Evolutionary conservation across 2,329 filamentous ascomycete species (phyloP), one percentile per base, ranked within the genome.

Genomic region (Colletotrichum somersetense): DNA sequence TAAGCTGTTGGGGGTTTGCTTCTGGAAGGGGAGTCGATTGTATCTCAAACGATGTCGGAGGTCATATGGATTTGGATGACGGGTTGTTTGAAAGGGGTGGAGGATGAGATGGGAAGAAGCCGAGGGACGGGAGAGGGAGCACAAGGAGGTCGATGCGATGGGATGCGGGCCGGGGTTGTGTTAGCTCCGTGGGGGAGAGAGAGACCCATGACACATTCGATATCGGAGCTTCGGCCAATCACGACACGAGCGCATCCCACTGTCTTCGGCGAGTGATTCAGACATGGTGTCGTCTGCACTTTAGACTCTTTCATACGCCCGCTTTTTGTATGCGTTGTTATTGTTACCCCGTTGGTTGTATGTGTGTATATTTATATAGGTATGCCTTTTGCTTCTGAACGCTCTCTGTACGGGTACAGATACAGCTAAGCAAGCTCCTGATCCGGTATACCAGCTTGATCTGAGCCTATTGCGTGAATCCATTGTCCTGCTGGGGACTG

Each of bases 221-320:
- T 50, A 58, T 46, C n/a, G 18, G 44, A 71, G 68, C 68, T 71
- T 68, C 7, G 44, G 3, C 68, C 68, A 71, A 71, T 71, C 65
- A 71, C 30, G 26, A 68, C 57, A 65, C 65, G 65, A 71, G 57
- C 68, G 68, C 68, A 71, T 62, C 4, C 35, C 35, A 35, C 8
- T 44, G 68, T 68, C 64, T 63, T 48, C 2, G 44, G 20, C 16
- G 44, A n/a, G 44, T 46, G 44, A 46, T n/a, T 46, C 44, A 42
- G 12, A 16, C 42, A 18, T 44, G 5, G 5, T 16, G 16, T 42
- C 40, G 38, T 40, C 11, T 30, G 30, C 30, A 30, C 30, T 40
- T 40, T 4, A 16, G 38, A 40, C 38, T 14, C 12, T 40, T 14
- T 14, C 38, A 14, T 40, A 40, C 12, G 38, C 38, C 12, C 38